phyloP scores from a whole-genome alignment of 768 basidiomycete species.

The Phlebiopsis gigantea region DNA sequence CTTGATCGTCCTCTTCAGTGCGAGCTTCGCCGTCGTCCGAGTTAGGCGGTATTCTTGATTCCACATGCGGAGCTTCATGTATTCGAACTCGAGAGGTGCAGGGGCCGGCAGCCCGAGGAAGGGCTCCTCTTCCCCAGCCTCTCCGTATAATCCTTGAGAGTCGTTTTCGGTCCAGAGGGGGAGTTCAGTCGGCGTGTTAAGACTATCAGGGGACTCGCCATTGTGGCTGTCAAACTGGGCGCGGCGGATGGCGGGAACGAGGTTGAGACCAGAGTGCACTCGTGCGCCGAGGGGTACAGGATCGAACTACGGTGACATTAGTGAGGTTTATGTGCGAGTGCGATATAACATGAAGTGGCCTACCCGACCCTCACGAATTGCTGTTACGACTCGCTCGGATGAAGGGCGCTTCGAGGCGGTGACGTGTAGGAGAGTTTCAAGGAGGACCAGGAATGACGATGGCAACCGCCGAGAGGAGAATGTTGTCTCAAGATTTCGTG shows the following conservation, averaged over 20 bases:
- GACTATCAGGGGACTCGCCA: neutral
- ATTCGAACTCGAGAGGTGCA: constrained; percentile 1
- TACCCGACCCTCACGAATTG: constrained; percentile 69
- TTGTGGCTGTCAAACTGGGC: neutral
- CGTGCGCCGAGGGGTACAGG: constrained; percentile 10
- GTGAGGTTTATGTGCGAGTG: constrained; percentile 2
- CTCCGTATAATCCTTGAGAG: neutral
- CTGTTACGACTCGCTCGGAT: constrained; percentile 64
- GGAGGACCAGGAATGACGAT: constrained; percentile 59
- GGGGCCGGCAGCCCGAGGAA: neutral
- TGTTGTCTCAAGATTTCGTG: constrained; percentile 40
- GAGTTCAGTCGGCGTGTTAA: constrained; percentile 1
- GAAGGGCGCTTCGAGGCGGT: constrained; percentile 59
- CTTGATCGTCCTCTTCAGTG: constrained; percentile 28
- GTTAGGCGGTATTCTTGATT: constrained; percentile 1
- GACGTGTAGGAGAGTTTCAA: constrained; percentile 68
- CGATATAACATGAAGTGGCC: neutral
- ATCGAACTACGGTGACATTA: constrained; percentile 24
- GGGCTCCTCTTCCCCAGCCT: neutral
- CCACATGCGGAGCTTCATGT: constrained; percentile 4
- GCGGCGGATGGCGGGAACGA: constrained; percentile 10
- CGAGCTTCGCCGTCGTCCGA: constrained; percentile 11
- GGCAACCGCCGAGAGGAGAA: constrained; percentile 76
- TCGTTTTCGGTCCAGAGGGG: constrained; percentile 2
- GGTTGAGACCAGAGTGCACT: constrained; percentile 6